Evolutionary conservation across 2,329 filamentous ascomycete genomes (phyloP).

Genomic region (Fusarium pseudoanthophilum): DNA sequence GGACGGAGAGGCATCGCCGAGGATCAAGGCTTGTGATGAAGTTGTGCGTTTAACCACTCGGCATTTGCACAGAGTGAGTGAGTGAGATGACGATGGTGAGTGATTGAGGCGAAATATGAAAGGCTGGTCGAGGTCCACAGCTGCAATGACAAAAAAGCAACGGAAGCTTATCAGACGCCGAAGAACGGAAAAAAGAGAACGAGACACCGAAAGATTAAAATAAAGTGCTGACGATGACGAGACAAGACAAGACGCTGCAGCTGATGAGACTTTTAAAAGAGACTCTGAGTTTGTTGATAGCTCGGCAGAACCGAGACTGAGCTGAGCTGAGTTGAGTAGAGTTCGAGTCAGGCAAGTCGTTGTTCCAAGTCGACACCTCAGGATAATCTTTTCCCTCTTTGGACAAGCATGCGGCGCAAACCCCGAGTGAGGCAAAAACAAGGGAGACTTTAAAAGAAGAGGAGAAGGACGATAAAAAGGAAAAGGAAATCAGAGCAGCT

Average conservation of each 20-base stretch:
- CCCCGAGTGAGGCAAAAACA: constrained; percentile 4
- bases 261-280: neutral
- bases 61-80: constrained; percentile 23
- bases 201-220: neutral
- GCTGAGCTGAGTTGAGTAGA: neutral
- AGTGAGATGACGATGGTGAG: constrained; percentile 10
- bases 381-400: constrained; percentile 26
- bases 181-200: neutral
- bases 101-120: constrained; percentile 3
- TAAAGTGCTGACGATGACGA: constrained; percentile 8
- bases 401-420: constrained; percentile 20
- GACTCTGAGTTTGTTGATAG: constrained; percentile 9
- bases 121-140: constrained; percentile 5
- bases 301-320: constrained; percentile 2
- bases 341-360: constrained; percentile 25
- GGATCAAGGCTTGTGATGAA: neutral
- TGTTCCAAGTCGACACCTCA: constrained; percentile 34
- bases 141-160: constrained; percentile 5
- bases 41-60: constrained; percentile 32
- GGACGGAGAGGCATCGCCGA: constrained; percentile 50
- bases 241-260: constrained; percentile 14
- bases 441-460: neutral
- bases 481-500: neutral
- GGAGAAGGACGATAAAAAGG: neutral
- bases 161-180: neutral